A percentile compares a stretch with the other conserved stretches of the same genome.
Evolutionary conservation across 2,329 filamentous ascomycete species (phyloP).

Genomic region (Arachnomyces sp.): DNA sequence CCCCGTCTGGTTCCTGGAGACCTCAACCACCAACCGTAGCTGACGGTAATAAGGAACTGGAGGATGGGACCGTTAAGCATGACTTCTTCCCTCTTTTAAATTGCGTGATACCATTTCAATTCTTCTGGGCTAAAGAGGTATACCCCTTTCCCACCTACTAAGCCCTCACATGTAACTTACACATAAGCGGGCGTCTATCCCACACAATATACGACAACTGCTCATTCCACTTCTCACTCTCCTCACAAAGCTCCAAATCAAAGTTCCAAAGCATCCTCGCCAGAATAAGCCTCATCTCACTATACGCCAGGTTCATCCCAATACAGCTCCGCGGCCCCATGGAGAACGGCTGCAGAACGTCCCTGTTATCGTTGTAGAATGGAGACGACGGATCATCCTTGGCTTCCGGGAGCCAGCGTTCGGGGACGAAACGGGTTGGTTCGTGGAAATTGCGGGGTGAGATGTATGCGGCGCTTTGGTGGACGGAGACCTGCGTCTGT

Average conservation of each 20-base stretch:
- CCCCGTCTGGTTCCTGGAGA: too few relatives aligned
- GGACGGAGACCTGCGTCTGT: constrained; percentile 37
- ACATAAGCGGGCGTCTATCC: too few relatives aligned
- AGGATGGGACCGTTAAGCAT: too few relatives aligned
- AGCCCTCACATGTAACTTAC: too few relatives aligned
- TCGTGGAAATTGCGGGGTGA: constrained; percentile 38
- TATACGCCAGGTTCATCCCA: constrained; percentile 33
- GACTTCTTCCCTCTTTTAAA: too few relatives aligned
- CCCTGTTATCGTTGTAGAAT: constrained; percentile 36
- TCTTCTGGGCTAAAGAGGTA: too few relatives aligned
- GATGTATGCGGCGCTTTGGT: constrained; percentile 39
- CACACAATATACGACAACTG: too few relatives aligned
- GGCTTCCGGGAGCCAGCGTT: constrained; percentile 41
- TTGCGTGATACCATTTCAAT: too few relatives aligned
- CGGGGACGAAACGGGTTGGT: constrained; percentile 39
- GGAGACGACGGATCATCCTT: constrained; percentile 15
- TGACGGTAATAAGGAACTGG: too few relatives aligned
- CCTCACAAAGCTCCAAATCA: constrained; percentile 15
- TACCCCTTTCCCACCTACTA: too few relatives aligned
- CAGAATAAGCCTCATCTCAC: constrained; percentile 17
- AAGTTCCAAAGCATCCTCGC: constrained; percentile 16
- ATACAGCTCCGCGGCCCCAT: constrained; percentile 44
- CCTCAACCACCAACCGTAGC: too few relatives aligned
- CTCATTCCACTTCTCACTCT: constrained; percentile 13
- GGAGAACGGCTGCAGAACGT: constrained; percentile 42